Evolutionary conservation across 2,329 filamentous ascomycete species (phyloP).

Genomic region (Zasmidium angulare): DNA sequence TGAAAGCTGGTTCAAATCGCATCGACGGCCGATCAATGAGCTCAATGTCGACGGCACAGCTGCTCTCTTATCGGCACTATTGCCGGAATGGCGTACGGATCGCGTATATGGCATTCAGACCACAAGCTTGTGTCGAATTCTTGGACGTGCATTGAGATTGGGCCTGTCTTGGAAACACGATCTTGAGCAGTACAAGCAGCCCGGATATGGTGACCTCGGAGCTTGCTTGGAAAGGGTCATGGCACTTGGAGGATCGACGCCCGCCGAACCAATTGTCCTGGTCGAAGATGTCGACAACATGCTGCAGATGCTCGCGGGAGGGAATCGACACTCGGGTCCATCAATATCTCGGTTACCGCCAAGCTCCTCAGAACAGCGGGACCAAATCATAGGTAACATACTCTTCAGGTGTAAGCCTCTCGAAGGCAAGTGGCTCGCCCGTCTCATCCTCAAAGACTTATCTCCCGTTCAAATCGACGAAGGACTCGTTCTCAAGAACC

Average conservation of each 20-base stretch:
- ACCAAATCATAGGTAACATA: conserved; percentile 54
- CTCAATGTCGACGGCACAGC: conserved; percentile 55
- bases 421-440: conserved; percentile 85
- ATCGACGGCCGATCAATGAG: conserved; percentile 60
- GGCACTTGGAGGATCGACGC: conserved; percentile 51
- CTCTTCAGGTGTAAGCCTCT: conserved; percentile 57
- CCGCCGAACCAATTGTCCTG: conserved; percentile 47
- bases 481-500: conserved; percentile 55
- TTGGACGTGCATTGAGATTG: conserved; percentile 66
- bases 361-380: conserved; percentile 31
- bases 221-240: conserved; percentile 69
- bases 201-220: conserved; percentile 66
- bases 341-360: conserved; percentile 44
- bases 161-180: conserved; percentile 61
- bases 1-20: conserved; percentile 66
- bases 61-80: conserved; percentile 71
- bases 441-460: conserved; percentile 75
- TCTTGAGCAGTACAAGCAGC: conserved; percentile 61
- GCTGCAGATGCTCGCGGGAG: conserved; percentile 66
- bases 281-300: conserved; percentile 71
- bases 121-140: conserved; percentile 61
- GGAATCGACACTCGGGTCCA: conserved; percentile 69
- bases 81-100: conserved; percentile 74
- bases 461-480: conserved; percentile 65
- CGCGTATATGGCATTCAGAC: conserved; percentile 72